Evolutionary conservation across 75 land plant genomes (phyloP).

Genomic region (Larix kaempferi): DNA sequence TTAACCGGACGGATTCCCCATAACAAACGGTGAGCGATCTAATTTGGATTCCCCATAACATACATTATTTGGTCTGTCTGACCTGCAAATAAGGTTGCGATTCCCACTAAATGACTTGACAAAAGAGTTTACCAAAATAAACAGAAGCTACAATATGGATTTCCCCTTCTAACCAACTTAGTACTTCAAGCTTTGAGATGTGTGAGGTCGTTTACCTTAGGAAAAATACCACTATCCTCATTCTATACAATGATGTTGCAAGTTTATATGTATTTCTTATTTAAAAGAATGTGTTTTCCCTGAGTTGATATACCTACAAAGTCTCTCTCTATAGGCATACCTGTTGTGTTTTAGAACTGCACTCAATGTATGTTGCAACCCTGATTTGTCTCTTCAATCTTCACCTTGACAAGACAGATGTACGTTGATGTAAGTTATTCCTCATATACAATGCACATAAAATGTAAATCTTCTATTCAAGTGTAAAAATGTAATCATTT

Average conservation of each 20-base stretch:
- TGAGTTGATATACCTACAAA: constrained; percentile 1
- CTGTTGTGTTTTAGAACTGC: constrained; percentile 86
- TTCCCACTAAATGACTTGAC: too few relatives aligned
- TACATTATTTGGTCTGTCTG: too few relatives aligned
- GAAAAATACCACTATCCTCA: not conserved
- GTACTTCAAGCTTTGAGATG: not conserved
- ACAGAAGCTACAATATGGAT: not conserved
- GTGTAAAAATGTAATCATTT: not conserved
- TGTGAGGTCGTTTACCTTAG: not conserved
- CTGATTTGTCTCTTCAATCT: constrained; percentile 43
- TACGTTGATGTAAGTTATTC: too few relatives aligned
- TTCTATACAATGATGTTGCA: not conserved
- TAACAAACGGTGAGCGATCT: too few relatives aligned
- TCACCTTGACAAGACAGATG: constrained; percentile 30
- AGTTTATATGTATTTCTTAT: not conserved
- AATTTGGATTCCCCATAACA: too few relatives aligned
- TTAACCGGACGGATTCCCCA: too few relatives aligned
- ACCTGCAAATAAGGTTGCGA: too few relatives aligned
- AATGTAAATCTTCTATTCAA: too few relatives aligned
- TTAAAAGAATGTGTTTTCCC: not conserved
- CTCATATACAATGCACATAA: too few relatives aligned
- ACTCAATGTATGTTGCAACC: constrained; percentile 51
- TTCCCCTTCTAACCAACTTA: not conserved
- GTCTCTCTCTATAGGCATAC: constrained; percentile 9
- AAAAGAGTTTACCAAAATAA: too few relatives aligned